Evolutionary conservation across 2,329 filamentous ascomycete species (phyloP).

Genomic region (Aspergillus cejpii): DNA sequence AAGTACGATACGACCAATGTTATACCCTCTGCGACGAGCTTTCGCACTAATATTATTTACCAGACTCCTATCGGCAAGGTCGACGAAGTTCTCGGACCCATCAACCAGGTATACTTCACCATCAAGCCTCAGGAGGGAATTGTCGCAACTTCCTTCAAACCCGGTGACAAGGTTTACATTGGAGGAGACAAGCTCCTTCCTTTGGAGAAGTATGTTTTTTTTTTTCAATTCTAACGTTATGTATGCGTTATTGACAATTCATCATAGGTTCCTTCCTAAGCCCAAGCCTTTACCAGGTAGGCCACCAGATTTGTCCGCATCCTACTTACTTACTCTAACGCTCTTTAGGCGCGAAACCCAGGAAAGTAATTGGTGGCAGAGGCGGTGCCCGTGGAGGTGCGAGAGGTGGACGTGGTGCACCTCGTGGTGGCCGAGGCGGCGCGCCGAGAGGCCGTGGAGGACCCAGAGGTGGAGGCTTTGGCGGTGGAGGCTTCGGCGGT

Average conservation of each 20-base stretch:
- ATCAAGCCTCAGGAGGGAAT: slow-evolving; percentile 97
- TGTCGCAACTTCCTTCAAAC: slow-evolving; percentile 87
- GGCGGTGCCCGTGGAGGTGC: slow-evolving; percentile 44
- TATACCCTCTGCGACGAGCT: neutral
- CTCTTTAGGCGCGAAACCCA: slow-evolving; percentile 56
- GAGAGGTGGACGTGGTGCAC: slow-evolving; percentile 41
- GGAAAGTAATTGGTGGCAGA: slow-evolving; percentile 57
- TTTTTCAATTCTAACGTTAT: neutral
- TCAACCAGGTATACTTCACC: slow-evolving; percentile 98
- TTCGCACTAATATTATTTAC: slow-evolving; percentile 15
- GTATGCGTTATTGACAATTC: slow-evolving; percentile 12
- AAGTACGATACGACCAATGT: slow-evolving; percentile 48
- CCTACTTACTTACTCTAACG: slow-evolving; percentile 15
- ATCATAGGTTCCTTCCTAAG: slow-evolving; percentile 73
- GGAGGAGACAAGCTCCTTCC: slow-evolving; percentile 89
- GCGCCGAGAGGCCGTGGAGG: slow-evolving; percentile 51
- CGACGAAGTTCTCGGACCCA: slow-evolving; percentile 93
- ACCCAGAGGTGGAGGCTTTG: slow-evolving; percentile 35
- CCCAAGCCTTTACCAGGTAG: slow-evolving; percentile 63
- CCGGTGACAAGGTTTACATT: slow-evolving; percentile 96
- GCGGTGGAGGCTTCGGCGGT: slow-evolving; percentile 38
- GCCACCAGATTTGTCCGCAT: slow-evolving; percentile 6
- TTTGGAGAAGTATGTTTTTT: slow-evolving; percentile 62
- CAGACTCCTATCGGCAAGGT: slow-evolving; percentile 88
- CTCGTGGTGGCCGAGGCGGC: slow-evolving; percentile 43